Conservation (phyloP, 1,284 basidiomycete species). For the Xanthoconium separans region DNA sequence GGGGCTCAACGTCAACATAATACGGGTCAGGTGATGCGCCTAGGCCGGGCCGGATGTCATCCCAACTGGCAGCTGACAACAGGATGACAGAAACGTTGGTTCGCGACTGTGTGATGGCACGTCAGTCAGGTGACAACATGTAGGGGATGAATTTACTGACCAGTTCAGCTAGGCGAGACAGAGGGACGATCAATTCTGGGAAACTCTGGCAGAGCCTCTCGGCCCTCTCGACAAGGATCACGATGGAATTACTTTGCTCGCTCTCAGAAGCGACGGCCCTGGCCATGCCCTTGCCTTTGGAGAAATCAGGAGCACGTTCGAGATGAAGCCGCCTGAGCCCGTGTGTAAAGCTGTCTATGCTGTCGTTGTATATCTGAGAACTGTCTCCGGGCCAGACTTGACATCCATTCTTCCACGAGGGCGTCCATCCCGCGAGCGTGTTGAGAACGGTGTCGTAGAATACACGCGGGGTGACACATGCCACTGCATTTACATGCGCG, state of each 20-base stretch:
- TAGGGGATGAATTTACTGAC: constrained; percentile 45
- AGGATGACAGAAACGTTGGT: constrained; percentile 59
- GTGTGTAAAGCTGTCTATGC: constrained; percentile 67
- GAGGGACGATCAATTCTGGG: constrained; percentile 66
- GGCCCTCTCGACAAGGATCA: constrained; percentile 66
- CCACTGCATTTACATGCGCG: constrained; percentile 59
- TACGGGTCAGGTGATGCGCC: constrained; percentile 78
- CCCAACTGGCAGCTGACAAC: constrained; percentile 71
- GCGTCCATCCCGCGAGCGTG: constrained; percentile 51
- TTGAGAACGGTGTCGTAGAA: constrained; percentile 71
- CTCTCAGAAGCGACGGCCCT: constrained; percentile 27
- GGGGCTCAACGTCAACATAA: constrained; percentile 60
- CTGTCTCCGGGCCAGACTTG: constrained; percentile 49
- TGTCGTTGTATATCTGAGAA: constrained; percentile 52
- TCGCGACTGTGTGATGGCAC: constrained; percentile 35
- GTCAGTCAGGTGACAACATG: constrained; percentile 3
- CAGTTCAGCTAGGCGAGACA: constrained; percentile 72
- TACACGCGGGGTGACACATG: constrained; percentile 63
- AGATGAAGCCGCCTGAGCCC: constrained; percentile 41
- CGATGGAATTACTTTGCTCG: constrained; percentile 40
- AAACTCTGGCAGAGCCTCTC: constrained; percentile 65
- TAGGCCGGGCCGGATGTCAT: constrained; percentile 66
- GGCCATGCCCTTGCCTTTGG: constrained; percentile 37
- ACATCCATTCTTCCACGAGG: constrained; percentile 60
- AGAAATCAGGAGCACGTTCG: constrained; percentile 34